phyloP scores from a whole-genome alignment of 768 basidiomycete species.

The Pleurotus pulmonarius region DNA sequence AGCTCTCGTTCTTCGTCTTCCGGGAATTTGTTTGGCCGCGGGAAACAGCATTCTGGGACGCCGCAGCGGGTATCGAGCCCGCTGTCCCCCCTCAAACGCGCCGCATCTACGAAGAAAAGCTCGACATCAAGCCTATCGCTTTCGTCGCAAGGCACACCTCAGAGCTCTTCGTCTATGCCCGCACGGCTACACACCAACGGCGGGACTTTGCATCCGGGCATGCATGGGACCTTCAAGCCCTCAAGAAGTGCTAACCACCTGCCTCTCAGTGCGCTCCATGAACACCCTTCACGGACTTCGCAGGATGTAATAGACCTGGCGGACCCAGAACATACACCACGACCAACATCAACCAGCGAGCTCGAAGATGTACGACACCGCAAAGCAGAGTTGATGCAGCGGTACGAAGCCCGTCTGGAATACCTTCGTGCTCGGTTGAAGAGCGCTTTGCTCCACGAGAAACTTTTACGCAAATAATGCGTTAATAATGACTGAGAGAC shows the following conservation, averaged over 20 bases:
- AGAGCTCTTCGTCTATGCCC: conserved; percentile 18
- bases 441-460: conserved; percentile 81
- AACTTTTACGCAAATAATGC: conserved; percentile 58
- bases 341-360: conserved; percentile 46
- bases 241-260: conserved; percentile 44
- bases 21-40: neutral
- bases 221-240: conserved; percentile 45
- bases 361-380: conserved; percentile 67
- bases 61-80: conserved; percentile 3
- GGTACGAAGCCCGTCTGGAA: conserved; percentile 75
- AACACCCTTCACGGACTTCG: conserved; percentile 34
- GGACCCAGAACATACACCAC: conserved; percentile 24
- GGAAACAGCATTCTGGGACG: neutral
- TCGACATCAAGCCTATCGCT: conserved; percentile 5
- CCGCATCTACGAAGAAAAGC: conserved; percentile 4
- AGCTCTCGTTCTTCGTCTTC: conserved; percentile 14
- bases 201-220: conserved; percentile 21
- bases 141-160: conserved; percentile 19
- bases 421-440: conserved; percentile 81
- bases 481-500: neutral
- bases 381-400: conserved; percentile 63
- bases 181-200: conserved; percentile 23
- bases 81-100: neutral
- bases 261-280: conserved; percentile 45
- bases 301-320: conserved; percentile 15